Evolutionary conservation across 1,139 yeast genomes (phyloP).

Genomic region (Wickerhamomyces sp.): DNA sequence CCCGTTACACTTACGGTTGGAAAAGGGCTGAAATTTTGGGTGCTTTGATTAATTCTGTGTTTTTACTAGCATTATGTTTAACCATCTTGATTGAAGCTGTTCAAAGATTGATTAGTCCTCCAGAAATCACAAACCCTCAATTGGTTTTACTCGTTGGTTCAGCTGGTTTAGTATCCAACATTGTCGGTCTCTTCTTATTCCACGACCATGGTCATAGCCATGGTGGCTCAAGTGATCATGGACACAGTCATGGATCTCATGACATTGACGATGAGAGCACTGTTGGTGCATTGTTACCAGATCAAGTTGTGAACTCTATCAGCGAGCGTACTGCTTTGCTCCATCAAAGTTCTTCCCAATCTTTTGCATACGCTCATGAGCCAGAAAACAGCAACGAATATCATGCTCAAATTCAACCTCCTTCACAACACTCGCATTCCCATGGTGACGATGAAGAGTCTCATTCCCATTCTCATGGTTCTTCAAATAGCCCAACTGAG

Average conservation of each 20-base stretch:
- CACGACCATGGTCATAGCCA: conserved; percentile 87
- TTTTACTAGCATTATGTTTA: conserved; percentile 85
- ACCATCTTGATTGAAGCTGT: conserved; percentile 90
- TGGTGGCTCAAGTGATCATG: conserved; percentile 34
- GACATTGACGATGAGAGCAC: conserved; percentile 15
- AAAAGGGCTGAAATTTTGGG: conserved; percentile 94
- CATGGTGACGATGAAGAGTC: conserved; percentile 32
- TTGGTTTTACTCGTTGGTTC: conserved; percentile 77
- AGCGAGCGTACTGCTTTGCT: conserved; percentile 17
- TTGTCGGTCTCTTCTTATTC: conserved; percentile 80
- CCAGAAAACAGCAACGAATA: conserved; percentile 3
- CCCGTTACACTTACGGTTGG: conserved; percentile 92
- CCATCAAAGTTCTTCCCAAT: conserved; percentile 6
- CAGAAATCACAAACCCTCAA: conserved; percentile 71
- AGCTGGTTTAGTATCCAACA: conserved; percentile 78
- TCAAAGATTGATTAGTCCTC: conserved; percentile 82
- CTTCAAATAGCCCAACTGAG: conserved; percentile 14
- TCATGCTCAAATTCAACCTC: conserved; percentile 2
- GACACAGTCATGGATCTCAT: conserved; percentile 43
- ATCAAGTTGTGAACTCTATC: conserved; percentile 23
- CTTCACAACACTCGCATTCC: conserved; percentile 5
- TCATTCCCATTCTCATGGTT: conserved; percentile 34
- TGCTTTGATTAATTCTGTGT: conserved; percentile 91
- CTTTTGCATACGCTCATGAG: conserved; percentile 8
- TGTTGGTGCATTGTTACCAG: conserved; percentile 28